Evolutionary conservation across 2,329 filamentous ascomycete genomes (phyloP).

Genomic region (Aspergillus jensenii): DNA sequence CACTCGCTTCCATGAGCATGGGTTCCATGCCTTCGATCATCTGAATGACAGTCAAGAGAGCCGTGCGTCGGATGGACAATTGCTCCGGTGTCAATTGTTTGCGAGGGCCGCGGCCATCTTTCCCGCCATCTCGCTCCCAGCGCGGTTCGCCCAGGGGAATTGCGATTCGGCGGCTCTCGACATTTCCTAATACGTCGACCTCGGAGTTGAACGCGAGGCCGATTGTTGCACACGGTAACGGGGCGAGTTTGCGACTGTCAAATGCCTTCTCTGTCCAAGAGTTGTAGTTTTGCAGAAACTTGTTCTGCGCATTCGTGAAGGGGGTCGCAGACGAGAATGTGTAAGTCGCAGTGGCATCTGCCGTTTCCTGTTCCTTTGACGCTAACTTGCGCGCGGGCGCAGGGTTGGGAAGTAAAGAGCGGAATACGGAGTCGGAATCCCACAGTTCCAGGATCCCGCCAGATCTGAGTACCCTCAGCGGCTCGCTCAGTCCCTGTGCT

Average conservation of each 20-base stretch:
- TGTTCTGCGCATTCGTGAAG: conserved; percentile 76
- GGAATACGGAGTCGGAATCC: conserved; percentile 83
- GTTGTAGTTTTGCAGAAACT: conserved; percentile 80
- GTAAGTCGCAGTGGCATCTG: conserved; percentile 74
- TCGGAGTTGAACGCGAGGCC: conserved; percentile 79
- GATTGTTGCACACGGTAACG: conserved; percentile 76
- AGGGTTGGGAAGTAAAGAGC: conserved; percentile 78
- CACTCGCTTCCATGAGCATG: conserved; percentile 74
- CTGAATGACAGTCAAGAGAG: conserved; percentile 77
- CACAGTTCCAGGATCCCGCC: conserved; percentile 83
- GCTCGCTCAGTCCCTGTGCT: conserved; percentile 65
- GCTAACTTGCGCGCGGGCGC: conserved; percentile 58
- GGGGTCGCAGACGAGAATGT: conserved; percentile 79
- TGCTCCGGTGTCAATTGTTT: conserved; percentile 67
- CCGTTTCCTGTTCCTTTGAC: conserved; percentile 63
- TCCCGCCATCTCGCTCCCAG: conserved; percentile 72
- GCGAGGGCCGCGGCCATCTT: conserved; percentile 31
- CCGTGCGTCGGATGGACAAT: conserved; percentile 71
- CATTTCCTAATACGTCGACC: conserved; percentile 66
- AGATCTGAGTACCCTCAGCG: conserved; percentile 71
- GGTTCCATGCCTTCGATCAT: conserved; percentile 85
- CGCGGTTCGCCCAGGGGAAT: conserved; percentile 80
- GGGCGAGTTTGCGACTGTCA: conserved; percentile 66
- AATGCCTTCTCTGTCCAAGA: conserved; percentile 76
- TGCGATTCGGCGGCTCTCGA: conserved; percentile 75